Percentiles rank a stretch among this genome's conserved stretches.
These are phyloP conservation scores for Hericium rajendrae DNA, from an alignment of 768 basidiomycete species.

Conservation along the genomic window DNA sequence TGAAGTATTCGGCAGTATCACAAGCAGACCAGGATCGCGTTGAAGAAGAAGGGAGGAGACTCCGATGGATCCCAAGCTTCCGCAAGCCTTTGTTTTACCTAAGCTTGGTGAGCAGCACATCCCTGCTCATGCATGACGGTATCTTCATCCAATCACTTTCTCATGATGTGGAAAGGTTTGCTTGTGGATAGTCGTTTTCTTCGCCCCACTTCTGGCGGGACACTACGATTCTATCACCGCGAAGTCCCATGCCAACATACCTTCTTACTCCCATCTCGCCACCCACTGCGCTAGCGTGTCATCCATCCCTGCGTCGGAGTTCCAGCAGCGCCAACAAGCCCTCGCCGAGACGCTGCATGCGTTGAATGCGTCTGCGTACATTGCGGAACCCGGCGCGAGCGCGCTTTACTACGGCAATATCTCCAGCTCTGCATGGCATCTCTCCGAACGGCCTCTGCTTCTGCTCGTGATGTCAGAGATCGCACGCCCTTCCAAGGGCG, in stretches of 20 bases:
- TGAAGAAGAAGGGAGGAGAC: no score
- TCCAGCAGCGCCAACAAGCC: slow-evolving; percentile 39
- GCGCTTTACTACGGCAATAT: slow-evolving; percentile 69
- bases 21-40: no score
- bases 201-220: neutral
- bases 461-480: slow-evolving; percentile 46
- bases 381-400: slow-evolving; percentile 71
- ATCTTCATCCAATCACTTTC: no score
- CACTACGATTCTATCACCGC: no score
- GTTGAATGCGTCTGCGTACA: slow-evolving; percentile 55
- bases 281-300: slow-evolving; percentile 37
- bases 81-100: no score
- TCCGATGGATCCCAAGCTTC: no score
- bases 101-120: no score
- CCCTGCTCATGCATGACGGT: neutral
- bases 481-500: slow-evolving; percentile 5
- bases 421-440: slow-evolving; percentile 48
- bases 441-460: slow-evolving; percentile 74
- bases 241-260: neutral
- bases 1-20: no score
- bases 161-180: neutral
- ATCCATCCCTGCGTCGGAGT: slow-evolving; percentile 40
- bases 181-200: neutral
- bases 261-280: neutral
- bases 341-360: slow-evolving; percentile 40